phyloP scores from a whole-genome alignment of 495 filamentous ascomycete genomes.

The Penicillium cinerascens region DNA sequence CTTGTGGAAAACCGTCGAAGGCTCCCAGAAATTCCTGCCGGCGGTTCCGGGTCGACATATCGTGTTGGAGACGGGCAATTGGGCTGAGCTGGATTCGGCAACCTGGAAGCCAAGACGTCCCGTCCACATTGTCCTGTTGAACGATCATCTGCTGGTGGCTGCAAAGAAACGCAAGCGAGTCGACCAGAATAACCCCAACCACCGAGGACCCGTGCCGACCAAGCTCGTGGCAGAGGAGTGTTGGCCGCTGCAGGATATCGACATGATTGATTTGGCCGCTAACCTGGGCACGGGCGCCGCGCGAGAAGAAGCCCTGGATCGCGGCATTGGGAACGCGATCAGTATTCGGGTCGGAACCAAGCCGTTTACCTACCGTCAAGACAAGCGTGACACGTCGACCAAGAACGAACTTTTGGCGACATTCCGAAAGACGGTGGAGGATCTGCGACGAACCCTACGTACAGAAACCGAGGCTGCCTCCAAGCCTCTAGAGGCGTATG shows the following conservation, averaged over 20 bases:
- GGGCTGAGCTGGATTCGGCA: conserved; percentile 95
- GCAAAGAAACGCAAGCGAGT: conserved; percentile 84
- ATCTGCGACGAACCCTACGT: conserved; percentile 75
- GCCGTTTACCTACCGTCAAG: conserved; percentile 86
- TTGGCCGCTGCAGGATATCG: conserved; percentile 90
- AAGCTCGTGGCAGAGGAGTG: conserved; percentile 91
- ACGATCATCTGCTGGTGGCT: conserved; percentile 90
- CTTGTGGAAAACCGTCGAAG: conserved; percentile 92
- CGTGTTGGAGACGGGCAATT: conserved; percentile 80
- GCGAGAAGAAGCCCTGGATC: conserved; percentile 55
- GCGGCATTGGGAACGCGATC: conserved; percentile 77
- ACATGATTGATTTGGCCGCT: conserved; percentile 79
- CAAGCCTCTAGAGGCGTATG: conserved; percentile 74
- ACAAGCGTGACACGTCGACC: conserved; percentile 67
- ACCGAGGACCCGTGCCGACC: conserved; percentile 58
- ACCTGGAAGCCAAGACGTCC: conserved; percentile 87
- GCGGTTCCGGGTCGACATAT: conserved; percentile 89
- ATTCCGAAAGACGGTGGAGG: conserved; percentile 88
- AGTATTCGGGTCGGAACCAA: conserved; percentile 87
- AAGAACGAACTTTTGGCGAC: conserved; percentile 78
- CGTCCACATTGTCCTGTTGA: conserved; percentile 86
- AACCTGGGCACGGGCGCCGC: conserved; percentile 55
- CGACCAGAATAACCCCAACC: conserved; percentile 57
- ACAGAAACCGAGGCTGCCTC: conserved; percentile 79
- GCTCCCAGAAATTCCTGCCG: conserved; percentile 93